Evolutionary conservation across 495 filamentous ascomycete species (phyloP), one percentile per base, ranked within the genome.

Genomic region (Penicillium coffeae): DNA sequence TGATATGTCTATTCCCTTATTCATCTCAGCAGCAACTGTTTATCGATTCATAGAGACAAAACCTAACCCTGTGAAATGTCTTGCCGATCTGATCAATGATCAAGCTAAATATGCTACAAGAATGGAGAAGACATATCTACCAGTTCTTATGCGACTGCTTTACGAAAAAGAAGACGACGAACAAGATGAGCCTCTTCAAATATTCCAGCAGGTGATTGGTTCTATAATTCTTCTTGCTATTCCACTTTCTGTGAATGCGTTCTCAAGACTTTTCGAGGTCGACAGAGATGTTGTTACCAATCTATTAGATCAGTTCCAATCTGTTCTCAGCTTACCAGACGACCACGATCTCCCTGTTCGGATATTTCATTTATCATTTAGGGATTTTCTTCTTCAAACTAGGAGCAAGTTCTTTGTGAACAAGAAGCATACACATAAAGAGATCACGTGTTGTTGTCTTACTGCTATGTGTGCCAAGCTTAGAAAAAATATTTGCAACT

Each of bases 401-500:
- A 18, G 19, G 14, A 43, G 32, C 0, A 18, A 55, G 36, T 16
- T 39, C 56, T 42, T 51, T 53, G 44, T 61, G 21, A 18, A 52
- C 15, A n/a, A 21, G 32, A 38, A 3, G 13, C 2, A 55, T 14
- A 49, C 12, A 1, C 32, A 49, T 13, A 9, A 50, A 6, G 3
- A 4, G 0, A 19, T 59, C 5, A 3, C 45, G 0, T 33, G 21
- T 36, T 8, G 32, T 18, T 75, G 59, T 47, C 54, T 76, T 22
- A 10, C 25, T 30, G 4, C 60, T 7, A 62, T 70, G 48, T 60
- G 58, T 42, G 20, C 34, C n/a, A 33, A 38, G 12, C 58, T 73
- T 8, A 39, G 50, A 20, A 27, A 61, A 35, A 54, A 76, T 54
- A 73, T 77, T 2, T 75, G 68, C 39, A 42, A 54, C 16, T 43